Conservation (phyloP, 2,329 filamentous ascomycete genomes). For the Sclerotinia sclerotiorum region DNA sequence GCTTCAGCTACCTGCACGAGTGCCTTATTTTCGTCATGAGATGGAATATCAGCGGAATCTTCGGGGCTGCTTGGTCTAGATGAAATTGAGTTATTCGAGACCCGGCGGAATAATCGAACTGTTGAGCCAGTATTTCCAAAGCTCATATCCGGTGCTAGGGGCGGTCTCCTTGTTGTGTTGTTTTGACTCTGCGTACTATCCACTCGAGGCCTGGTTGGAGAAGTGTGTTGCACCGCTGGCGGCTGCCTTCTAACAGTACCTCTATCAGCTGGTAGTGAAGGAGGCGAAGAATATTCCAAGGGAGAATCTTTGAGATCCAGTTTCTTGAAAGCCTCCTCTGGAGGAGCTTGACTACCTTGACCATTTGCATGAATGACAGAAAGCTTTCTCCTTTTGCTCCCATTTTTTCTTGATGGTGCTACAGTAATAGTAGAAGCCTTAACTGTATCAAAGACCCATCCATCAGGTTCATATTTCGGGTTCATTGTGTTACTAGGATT, state of each 20-base stretch:
- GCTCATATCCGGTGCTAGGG: slow-evolving; percentile 83
- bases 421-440: slow-evolving; percentile 61
- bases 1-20: slow-evolving; percentile 51
- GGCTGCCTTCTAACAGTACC: slow-evolving; percentile 51
- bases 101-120: slow-evolving; percentile 85
- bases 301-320: slow-evolving; percentile 62
- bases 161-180: slow-evolving; percentile 57
- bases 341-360: slow-evolving; percentile 33
- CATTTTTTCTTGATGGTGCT: slow-evolving; percentile 51
- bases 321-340: slow-evolving; percentile 61
- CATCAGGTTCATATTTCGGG: slow-evolving; percentile 69
- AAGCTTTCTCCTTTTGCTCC: slow-evolving; percentile 54
- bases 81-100: slow-evolving; percentile 63
- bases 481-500: slow-evolving; percentile 60
- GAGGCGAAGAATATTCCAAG: slow-evolving; percentile 56
- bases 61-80: slow-evolving; percentile 31
- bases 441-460: slow-evolving; percentile 95
- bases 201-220: slow-evolving; percentile 37
- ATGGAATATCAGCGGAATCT: slow-evolving; percentile 31
- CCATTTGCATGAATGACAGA: slow-evolving; percentile 54
- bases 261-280: slow-evolving; percentile 57
- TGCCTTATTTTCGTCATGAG: slow-evolving; percentile 63
- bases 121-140: slow-evolving; percentile 94
- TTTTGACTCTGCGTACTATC: slow-evolving; percentile 34
- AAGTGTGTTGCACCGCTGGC: slow-evolving; percentile 40